phyloP scores from a whole-genome alignment of 768 basidiomycete genomes.

The Russula virescens region DNA sequence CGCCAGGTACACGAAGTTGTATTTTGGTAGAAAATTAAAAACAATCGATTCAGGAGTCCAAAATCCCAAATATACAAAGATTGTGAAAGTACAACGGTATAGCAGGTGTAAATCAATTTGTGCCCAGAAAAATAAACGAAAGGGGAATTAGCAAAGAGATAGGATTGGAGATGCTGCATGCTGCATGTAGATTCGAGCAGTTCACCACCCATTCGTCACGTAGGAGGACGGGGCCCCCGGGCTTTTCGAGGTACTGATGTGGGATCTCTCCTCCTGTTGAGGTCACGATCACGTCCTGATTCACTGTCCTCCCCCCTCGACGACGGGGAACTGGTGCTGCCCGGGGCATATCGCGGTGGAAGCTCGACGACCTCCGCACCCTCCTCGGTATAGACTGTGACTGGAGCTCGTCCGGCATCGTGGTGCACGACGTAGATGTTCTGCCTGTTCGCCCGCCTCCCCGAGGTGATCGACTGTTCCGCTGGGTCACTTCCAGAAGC shows the following conservation, averaged over 20 bases:
- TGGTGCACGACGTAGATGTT: slow-evolving; percentile 56
- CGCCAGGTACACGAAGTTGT: neutral
- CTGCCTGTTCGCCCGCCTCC: slow-evolving; percentile 23
- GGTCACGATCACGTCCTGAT: neutral
- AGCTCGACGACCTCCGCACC: slow-evolving; percentile 56
- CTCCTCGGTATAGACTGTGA: slow-evolving; percentile 50
- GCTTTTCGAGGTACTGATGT: slow-evolving; percentile 9
- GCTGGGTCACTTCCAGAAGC: slow-evolving; percentile 7
- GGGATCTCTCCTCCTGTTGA: neutral
- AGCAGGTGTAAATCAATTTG: neutral
- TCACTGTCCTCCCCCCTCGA: neutral
- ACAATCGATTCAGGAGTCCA: neutral
- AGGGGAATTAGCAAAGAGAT: neutral
- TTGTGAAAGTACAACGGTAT: slow-evolving; percentile 1
- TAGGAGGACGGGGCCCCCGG: slow-evolving; percentile 2
- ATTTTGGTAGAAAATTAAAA: neutral
- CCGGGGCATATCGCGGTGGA: slow-evolving; percentile 43
- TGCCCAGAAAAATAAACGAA: neutral
- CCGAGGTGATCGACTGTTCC: neutral
- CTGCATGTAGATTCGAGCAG: neutral
- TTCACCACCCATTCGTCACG: neutral
- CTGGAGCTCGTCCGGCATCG: slow-evolving; percentile 50
- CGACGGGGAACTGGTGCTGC: neutral
- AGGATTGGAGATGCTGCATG: neutral
- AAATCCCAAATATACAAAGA: neutral